These are phyloP conservation scores for Cucumis melo DNA, from an alignment of 306 rosid genomes.

Conservation along the genomic window DNA sequence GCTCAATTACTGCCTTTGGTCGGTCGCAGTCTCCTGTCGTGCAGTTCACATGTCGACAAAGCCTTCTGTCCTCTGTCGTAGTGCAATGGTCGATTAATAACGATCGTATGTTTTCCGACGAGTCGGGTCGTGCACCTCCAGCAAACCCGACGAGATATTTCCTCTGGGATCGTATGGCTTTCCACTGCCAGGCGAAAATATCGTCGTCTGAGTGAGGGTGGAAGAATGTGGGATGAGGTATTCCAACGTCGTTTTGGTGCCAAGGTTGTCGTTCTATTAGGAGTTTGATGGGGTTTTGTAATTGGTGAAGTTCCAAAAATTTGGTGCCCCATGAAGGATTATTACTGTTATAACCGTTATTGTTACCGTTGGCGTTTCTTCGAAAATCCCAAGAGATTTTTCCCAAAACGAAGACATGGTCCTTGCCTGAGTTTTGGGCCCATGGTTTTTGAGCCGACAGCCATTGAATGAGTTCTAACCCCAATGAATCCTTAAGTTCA, in stretches of 20 bases:
- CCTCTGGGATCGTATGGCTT: slow-evolving; percentile 17
- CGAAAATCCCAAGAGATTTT: slow-evolving; percentile 65
- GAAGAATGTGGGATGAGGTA: slow-evolving; percentile 52
- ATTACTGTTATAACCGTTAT: not conserved
- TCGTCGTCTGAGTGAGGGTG: slow-evolving; percentile 42
- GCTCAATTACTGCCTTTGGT: slow-evolving; percentile 21
- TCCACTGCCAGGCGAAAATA: slow-evolving; percentile 39
- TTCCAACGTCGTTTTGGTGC: slow-evolving; percentile 46
- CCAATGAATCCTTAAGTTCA: slow-evolving; percentile 34
- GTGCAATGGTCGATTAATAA: slow-evolving; percentile 33
- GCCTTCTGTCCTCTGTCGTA: not conserved
- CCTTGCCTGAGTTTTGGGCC: slow-evolving; percentile 33
- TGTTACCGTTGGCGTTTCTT: slow-evolving; percentile 12
- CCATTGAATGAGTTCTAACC: slow-evolving; percentile 31
- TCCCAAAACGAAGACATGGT: slow-evolving; percentile 51
- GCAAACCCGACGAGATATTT: slow-evolving; percentile 32
- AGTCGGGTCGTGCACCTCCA: slow-evolving; percentile 32
- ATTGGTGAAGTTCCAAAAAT: slow-evolving; percentile 29
- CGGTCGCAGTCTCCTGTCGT: slow-evolving; percentile 19
- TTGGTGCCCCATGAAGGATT: slow-evolving; percentile 37
- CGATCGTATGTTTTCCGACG: slow-evolving; percentile 28
- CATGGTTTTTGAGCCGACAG: slow-evolving; percentile 31
- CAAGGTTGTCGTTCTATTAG: slow-evolving; percentile 51
- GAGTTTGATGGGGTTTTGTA: slow-evolving; percentile 48
- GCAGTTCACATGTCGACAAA: slow-evolving; percentile 29